Percentiles rank a stretch among this genome's conserved stretches.
Conservation (phyloP, 2,329 filamentous ascomycete species). For the Orbilia blumenaviensis region DNA sequence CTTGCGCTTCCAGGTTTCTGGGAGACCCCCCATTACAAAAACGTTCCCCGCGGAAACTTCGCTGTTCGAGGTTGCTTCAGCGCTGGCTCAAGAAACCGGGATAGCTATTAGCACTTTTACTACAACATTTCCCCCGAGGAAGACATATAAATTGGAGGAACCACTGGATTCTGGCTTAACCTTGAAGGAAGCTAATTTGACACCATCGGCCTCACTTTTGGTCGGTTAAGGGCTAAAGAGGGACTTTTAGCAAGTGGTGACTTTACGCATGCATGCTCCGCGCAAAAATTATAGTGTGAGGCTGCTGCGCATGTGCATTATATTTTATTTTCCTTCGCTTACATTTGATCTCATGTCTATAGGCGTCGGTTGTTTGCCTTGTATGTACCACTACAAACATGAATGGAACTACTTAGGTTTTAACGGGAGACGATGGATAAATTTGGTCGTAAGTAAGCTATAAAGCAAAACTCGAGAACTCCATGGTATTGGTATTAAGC, state of each 20-base stretch:
- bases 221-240: conserved; percentile 62
- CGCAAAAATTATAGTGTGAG: too few species aligned
- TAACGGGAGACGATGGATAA: too few species aligned
- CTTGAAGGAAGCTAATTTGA: conserved; percentile 87
- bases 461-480: conserved; percentile 4
- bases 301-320: too few species aligned
- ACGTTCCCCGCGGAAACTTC: conserved; percentile 89
- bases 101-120: conserved; percentile 78
- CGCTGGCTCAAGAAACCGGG: conserved; percentile 76
- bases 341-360: too few species aligned
- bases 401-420: too few species aligned
- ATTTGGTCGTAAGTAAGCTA: background rate
- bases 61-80: conserved; percentile 86
- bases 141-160: conserved; percentile 73
- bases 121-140: conserved; percentile 81
- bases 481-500: background rate
- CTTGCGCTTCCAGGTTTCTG: conserved; percentile 73
- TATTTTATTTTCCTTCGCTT: too few species aligned
- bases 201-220: conserved; percentile 89
- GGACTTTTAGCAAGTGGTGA: too few species aligned
- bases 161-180: conserved; percentile 83
- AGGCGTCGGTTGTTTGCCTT: too few species aligned
- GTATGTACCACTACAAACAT: too few species aligned
- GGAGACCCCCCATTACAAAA: conserved; percentile 81
- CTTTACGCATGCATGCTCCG: too few species aligned